Percentiles rank a stretch among this genome's conserved stretches.
Conservation (phyloP, 2,329 filamentous ascomycete genomes). For the Trichophyton simii region DNA sequence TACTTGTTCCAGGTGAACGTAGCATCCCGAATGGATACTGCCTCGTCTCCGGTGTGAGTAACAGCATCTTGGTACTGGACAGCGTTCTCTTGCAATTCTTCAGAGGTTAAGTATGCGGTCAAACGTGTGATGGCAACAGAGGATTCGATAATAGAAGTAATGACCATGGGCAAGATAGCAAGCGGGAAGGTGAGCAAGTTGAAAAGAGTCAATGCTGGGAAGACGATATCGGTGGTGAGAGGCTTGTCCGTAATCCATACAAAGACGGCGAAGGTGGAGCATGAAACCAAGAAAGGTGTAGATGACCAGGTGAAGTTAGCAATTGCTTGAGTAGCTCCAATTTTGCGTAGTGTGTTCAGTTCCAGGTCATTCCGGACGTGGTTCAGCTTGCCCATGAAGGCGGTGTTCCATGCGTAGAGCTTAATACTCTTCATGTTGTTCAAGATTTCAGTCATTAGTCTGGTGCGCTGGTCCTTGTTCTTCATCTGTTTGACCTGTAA, state of each 20-base stretch:
- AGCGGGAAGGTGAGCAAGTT: conserved; percentile 93
- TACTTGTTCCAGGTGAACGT: conserved; percentile 93
- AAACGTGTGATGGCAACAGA: conserved; percentile 82
- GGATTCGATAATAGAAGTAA: conserved; percentile 89
- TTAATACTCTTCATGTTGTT: conserved; percentile 99
- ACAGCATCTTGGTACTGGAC: conserved; percentile 58
- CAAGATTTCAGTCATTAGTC: conserved; percentile 91
- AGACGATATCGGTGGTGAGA: conserved; percentile 86
- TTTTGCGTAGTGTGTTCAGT: conserved; percentile 87
- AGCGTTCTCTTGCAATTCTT: conserved; percentile 81
- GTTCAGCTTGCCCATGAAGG: conserved; percentile 96
- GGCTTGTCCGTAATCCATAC: conserved; percentile 71
- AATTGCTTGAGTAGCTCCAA: conserved; percentile 83
- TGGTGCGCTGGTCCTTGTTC: conserved; percentile 89
- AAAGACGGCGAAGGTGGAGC: conserved; percentile 89
- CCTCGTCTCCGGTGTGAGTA: conserved; percentile 69
- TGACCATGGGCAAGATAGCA: conserved; percentile 91
- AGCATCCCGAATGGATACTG: conserved; percentile 68
- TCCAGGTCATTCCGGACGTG: conserved; percentile 92
- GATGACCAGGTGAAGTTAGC: conserved; percentile 98
- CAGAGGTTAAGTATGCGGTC: conserved; percentile 70
- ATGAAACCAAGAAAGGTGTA: conserved; percentile 93
- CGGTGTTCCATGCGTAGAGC: conserved; percentile 91
- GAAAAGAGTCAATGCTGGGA: conserved; percentile 84
- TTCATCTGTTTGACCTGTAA: conserved; percentile 97